Conservation (phyloP, 257 asterid species). For the Ajuga chamaepitys region DNA sequence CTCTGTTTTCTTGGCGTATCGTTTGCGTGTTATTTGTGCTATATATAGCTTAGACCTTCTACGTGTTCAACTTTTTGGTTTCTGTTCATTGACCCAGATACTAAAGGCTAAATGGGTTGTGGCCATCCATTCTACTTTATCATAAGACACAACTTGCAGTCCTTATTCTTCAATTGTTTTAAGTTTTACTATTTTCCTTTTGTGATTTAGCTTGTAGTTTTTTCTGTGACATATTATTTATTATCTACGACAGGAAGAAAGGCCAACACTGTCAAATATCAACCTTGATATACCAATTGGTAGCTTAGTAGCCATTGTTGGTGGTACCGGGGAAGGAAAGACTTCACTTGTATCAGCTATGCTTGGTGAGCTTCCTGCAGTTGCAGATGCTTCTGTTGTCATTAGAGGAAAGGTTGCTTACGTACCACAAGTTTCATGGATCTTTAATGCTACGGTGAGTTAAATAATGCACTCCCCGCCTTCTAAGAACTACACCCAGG, state of each 20-base stretch:
- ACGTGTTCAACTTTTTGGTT: not conserved
- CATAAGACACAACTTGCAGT: not conserved
- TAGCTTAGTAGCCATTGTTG: slow-evolving; percentile 88
- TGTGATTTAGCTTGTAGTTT: slow-evolving; percentile 3
- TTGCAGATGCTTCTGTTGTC: slow-evolving; percentile 54
- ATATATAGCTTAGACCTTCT: not conserved
- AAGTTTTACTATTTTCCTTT: not conserved
- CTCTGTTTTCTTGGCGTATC: not conserved
- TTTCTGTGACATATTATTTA: not conserved
- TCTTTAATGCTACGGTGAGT: slow-evolving; percentile 93
- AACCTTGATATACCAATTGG: slow-evolving; percentile 86
- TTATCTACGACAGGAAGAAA: slow-evolving; percentile 51
- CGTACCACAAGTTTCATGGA: slow-evolving; percentile 98
- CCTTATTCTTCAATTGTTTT: not conserved
- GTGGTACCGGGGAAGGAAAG: slow-evolving; percentile 97
- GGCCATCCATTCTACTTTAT: slow-evolving; percentile 1
- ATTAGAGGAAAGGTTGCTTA: slow-evolving; percentile 90
- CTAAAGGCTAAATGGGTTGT: not conserved
- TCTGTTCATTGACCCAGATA: not conserved
- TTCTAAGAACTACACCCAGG: not conserved
- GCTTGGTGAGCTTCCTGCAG: slow-evolving; percentile 94
- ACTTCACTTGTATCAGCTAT: slow-evolving; percentile 94
- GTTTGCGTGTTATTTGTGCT: not conserved
- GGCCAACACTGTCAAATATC: slow-evolving; percentile 68
- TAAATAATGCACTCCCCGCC: slow-evolving; percentile 3